Base-by-base conservation (phyloP, 495 filamentous ascomycete species). In the Lophiotrema nucula region DNA sequence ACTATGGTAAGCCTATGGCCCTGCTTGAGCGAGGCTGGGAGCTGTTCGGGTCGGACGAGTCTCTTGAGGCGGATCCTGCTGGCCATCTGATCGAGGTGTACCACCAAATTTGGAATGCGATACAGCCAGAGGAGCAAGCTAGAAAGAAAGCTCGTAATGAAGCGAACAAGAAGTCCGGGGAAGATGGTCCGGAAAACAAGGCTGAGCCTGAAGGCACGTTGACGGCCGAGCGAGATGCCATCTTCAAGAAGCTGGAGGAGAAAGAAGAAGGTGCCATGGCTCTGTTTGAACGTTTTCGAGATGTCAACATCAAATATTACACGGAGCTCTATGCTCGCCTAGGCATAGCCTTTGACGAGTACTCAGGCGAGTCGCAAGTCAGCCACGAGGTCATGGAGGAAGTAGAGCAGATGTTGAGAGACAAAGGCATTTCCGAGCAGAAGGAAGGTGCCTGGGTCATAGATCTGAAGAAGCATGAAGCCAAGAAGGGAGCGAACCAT, bases 1-100 rank as follows among this genome's bases (percentile, higher is more conserved):
- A 87, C 64, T 87, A 82, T 82, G 83, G 83, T 10, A 85, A 86
- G 64, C 82, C 84, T 58, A 85, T 85, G 41, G 83, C 82, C 54
- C 73, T 87, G 23, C 67, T 87, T 48, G 78, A 81, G 27, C 66
- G 85, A 27, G 83, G 78, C 0, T 87, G 76, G 57, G 76, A 81
- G 55, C 76, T 76, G 47, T 84, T 83, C 58, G 83, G 83, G 2
- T 72, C 78, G 47, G 83, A 87, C 66, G 73, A 80, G 60, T 74
- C 77, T 1, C 71, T 86, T 6, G 60, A 74, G 39, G 66, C 70
- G 31, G 82, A 86, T 56, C 82, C 83, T 12, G 83, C 84, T 64
- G 79, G 83, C 63, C 83, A 87, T 56, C 74, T 87, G 5, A 85
- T 79, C 68, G 76, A 83, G 45, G 77, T 87, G 31, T 85, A 86